Evolutionary conservation across 2,329 filamentous ascomycete genomes (phyloP).

Genomic region (Juglanconis oblonga): DNA sequence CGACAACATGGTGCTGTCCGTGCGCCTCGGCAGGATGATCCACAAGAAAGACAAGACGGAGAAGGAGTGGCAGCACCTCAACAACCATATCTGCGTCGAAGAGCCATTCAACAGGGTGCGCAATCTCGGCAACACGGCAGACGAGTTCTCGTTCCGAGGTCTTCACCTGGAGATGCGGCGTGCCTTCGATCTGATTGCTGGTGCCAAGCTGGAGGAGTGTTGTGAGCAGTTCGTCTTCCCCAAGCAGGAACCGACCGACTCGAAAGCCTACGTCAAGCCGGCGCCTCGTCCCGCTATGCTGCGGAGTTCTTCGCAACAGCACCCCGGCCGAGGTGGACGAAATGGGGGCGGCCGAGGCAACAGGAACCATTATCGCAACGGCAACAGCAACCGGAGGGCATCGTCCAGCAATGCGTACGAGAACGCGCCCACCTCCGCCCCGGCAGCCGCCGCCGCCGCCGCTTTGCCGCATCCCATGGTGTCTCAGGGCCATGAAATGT

Average conservation of each 20-base stretch:
- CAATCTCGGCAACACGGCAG: conserved; percentile 93
- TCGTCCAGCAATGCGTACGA: conserved; percentile 55
- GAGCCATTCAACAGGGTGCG: conserved; percentile 90
- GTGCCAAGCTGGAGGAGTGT: conserved; percentile 75
- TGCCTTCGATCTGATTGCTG: conserved; percentile 78
- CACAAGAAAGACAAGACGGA: conserved; percentile 65
- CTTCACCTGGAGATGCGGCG: conserved; percentile 85
- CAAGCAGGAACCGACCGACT: conserved; percentile 63
- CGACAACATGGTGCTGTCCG: conserved; percentile 77
- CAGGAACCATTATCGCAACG: conserved; percentile 43
- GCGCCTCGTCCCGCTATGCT: conserved; percentile 54
- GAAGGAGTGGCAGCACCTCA: conserved; percentile 80
- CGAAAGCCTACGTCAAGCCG: conserved; percentile 55
- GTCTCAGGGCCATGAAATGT: conserved; percentile 25
- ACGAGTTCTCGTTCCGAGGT: conserved; percentile 90
- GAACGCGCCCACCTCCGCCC: conserved; percentile 40
- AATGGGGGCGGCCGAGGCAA: conserved; percentile 45
- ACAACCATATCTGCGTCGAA: conserved; percentile 88
- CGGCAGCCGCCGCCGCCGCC: conserved; percentile 36
- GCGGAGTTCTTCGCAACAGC: conserved; percentile 60
- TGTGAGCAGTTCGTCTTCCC: conserved; percentile 89
- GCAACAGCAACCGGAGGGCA: conserved; percentile 46
- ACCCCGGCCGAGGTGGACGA: conserved; percentile 46
- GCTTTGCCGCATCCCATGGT: conserved; percentile 17
- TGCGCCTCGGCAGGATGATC: conserved; percentile 75